Evolutionary conservation across 257 asterid genomes (phyloP).

Genomic region (Hygrophila difformis): DNA sequence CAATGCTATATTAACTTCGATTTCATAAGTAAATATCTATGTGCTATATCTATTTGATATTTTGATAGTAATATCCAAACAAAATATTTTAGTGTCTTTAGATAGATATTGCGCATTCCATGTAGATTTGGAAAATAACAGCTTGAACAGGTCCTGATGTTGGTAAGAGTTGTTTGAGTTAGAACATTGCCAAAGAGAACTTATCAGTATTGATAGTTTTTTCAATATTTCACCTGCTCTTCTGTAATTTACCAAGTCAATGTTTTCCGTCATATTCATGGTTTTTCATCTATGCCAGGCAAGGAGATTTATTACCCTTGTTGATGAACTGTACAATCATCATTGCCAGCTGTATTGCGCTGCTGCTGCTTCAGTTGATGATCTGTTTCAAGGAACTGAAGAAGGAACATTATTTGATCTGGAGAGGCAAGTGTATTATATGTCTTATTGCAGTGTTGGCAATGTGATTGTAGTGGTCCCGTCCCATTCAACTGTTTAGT

Average conservation of each 20-base stretch:
- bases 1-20: too few species aligned
- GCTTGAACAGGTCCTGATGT: too few species aligned
- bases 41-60: too few species aligned
- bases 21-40: too few species aligned
- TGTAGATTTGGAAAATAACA: too few species aligned
- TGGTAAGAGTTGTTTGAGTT: background rate
- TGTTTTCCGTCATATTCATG: background rate
- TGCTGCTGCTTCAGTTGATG: slow-evolving; percentile 70
- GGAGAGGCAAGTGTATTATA: slow-evolving; percentile 56
- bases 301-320: slow-evolving; percentile 85
- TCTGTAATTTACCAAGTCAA: background rate
- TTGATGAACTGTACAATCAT: slow-evolving; percentile 95
- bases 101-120: too few species aligned
- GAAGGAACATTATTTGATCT: slow-evolving; percentile 86
- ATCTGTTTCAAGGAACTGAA: slow-evolving; percentile 93
- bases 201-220: background rate
- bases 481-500: background rate
- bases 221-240: slow-evolving; percentile 1
- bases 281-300: slow-evolving; percentile 45
- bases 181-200: background rate
- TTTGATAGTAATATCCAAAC: too few species aligned
- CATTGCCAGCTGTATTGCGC: slow-evolving; percentile 81
- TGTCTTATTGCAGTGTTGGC: slow-evolving; percentile 6
- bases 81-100: too few species aligned
- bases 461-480: background rate